Conservation (phyloP, 1,139 yeast species). For the Magnusiomyces suaveolens region DNA sequence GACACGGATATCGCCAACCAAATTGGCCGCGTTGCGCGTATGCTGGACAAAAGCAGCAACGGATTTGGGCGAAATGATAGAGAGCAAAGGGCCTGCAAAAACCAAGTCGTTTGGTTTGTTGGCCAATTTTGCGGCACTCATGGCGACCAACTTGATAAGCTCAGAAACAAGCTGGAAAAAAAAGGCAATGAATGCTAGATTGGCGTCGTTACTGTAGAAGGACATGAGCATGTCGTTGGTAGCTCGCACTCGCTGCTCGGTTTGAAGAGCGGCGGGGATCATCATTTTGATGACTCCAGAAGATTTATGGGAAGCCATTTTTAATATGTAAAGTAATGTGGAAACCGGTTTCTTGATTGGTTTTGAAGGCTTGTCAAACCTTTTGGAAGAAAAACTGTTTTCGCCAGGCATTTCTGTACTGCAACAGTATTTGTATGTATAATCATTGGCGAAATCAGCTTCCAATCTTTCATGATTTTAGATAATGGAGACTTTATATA, state of each 20-base stretch:
- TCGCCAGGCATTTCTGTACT: not conserved
- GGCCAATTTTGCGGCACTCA: not conserved
- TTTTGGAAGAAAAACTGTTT: not conserved
- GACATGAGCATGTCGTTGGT: conserved; percentile 9
- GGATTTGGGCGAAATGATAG: not conserved
- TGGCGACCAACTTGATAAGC: not conserved
- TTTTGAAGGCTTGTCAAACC: not conserved
- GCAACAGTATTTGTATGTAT: not conserved
- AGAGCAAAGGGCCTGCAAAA: not conserved
- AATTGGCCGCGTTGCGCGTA: conserved; percentile 24
- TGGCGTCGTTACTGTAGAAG: conserved; percentile 17
- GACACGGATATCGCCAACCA: conserved; percentile 34
- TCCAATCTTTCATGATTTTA: too few relatives aligned
- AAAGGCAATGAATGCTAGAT: conserved; percentile 26
- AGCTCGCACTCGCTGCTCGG: conserved; percentile 8
- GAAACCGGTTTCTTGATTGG: not conserved
- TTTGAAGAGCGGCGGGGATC: conserved; percentile 6
- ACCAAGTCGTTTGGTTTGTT: not conserved
- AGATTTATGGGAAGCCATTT: not conserved
- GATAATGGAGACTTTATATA: too few relatives aligned
- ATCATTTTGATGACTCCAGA: conserved; percentile 8
- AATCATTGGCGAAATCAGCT: not conserved
- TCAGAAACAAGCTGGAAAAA: conserved; percentile 24
- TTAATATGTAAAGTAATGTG: not conserved
- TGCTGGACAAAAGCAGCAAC: conserved; percentile 17